A percentile compares a stretch with the other conserved stretches of the same genome.
Conservation (phyloP, 2,329 filamentous ascomycete genomes). For the Xylaria sp. region DNA sequence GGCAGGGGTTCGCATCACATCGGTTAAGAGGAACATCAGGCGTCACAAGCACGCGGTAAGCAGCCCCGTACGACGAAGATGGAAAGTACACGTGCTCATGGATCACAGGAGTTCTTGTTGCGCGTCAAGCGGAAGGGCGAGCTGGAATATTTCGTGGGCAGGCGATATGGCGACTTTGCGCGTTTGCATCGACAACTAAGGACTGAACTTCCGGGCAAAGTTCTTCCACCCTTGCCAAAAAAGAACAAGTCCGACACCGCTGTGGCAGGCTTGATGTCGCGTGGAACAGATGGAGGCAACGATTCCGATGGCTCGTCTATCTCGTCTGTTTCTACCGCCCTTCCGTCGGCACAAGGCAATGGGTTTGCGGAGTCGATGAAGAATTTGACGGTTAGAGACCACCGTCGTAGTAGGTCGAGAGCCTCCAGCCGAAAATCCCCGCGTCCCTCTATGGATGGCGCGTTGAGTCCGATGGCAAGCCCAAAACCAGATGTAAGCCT, state of each 20-base stretch:
- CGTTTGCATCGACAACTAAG: constrained; percentile 78
- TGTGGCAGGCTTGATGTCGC: constrained; percentile 57
- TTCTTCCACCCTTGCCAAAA: constrained; percentile 81
- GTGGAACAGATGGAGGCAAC: constrained; percentile 55
- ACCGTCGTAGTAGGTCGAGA: constrained; percentile 43
- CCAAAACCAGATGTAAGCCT: constrained; percentile 34
- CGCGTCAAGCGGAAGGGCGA: constrained; percentile 79
- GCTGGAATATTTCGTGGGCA: constrained; percentile 76
- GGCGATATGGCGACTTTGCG: constrained; percentile 86
- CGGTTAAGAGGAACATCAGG: constrained; percentile 81
- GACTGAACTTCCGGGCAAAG: constrained; percentile 85
- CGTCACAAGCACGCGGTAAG: constrained; percentile 89
- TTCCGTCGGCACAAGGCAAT: constrained; percentile 33
- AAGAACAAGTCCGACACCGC: constrained; percentile 87
- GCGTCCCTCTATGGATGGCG: constrained; percentile 47
- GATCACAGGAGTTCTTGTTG: constrained; percentile 77
- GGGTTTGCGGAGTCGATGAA: constrained; percentile 40
- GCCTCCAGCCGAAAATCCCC: constrained; percentile 38
- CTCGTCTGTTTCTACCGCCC: constrained; percentile 76
- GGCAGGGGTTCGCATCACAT: constrained; percentile 79
- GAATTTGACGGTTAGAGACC: constrained; percentile 48
- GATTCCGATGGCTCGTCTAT: constrained; percentile 80
- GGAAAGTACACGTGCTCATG: constrained; percentile 12
- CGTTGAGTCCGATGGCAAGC: constrained; percentile 37
- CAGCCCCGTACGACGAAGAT: constrained; percentile 16